Conservation (phyloP, 208 protist genomes). For the Acanthamoeba royreba region DNA sequence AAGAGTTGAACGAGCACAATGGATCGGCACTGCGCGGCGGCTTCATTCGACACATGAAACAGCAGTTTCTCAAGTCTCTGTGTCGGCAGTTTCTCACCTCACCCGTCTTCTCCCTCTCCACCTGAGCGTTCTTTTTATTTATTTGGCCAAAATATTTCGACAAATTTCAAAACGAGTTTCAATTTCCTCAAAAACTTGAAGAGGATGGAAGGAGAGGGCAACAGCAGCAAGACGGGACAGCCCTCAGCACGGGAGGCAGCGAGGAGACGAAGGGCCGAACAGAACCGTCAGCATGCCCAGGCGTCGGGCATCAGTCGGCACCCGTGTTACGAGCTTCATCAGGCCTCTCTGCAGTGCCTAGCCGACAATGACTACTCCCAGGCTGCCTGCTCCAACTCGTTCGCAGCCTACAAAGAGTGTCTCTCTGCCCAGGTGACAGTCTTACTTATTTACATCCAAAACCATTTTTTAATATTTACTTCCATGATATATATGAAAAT, state of each 20-base stretch:
- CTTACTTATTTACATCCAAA: neutral
- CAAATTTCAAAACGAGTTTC: no score
- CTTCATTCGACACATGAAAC: constrained; percentile 30
- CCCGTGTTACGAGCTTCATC: neutral
- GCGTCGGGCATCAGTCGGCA: neutral
- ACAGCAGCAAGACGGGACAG: no score
- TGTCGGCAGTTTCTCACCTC: neutral
- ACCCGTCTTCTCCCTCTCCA: no score
- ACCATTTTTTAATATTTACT: neutral
- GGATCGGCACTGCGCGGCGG: neutral
- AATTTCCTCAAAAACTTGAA: no score
- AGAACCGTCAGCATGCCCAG: neutral
- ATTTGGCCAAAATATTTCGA: no score
- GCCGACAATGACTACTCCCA: neutral
- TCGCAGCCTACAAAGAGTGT: neutral
- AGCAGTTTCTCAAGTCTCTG: constrained; percentile 7
- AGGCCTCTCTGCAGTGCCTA: neutral
- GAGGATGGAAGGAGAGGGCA: no score
- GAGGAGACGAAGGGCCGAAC: neutral
- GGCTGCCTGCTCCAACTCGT: neutral
- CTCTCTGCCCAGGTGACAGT: neutral
- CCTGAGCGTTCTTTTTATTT: no score
- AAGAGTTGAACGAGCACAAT: constrained; percentile 30
- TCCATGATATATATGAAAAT: neutral
- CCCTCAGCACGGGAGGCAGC: no score